These are phyloP conservation scores for Aspergillus sp. DNA, from an alignment of 2,329 filamentous ascomycete species.

Conservation along the genomic window DNA sequence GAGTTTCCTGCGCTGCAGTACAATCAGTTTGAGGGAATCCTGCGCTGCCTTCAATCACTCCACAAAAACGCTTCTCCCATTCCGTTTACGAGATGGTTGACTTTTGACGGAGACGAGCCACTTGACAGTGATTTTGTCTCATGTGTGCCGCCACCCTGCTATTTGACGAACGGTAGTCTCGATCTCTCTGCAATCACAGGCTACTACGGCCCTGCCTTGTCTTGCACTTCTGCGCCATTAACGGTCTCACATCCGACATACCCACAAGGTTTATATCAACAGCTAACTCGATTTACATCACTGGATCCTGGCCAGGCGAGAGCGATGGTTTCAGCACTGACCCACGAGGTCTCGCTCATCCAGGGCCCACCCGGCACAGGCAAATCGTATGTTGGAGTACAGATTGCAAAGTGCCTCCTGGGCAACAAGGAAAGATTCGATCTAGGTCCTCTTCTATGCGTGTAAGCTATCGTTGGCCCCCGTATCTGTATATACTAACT, in stretches of 20 bases:
- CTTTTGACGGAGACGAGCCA: no score
- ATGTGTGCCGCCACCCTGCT: no score
- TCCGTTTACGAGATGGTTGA: no score
- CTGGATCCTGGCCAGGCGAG: slow-evolving; percentile 15
- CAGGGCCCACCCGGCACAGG: slow-evolving; percentile 33
- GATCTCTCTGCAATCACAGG: no score
- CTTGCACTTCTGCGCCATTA: no score
- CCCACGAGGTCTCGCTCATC: slow-evolving; percentile 26
- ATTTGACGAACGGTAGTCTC: no score
- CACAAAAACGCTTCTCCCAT: no score
- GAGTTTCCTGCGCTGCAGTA: slow-evolving; percentile 21
- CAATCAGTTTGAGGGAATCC: slow-evolving; percentile 18
- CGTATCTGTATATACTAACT: neutral
- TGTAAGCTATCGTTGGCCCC: neutral
- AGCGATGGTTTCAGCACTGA: slow-evolving; percentile 17
- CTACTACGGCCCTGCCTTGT: no score
- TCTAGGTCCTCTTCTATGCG: neutral
- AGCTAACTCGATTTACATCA: no score
- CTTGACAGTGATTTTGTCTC: no score
- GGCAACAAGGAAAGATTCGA: neutral
- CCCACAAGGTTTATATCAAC: no score
- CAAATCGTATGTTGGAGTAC: slow-evolving; percentile 29
- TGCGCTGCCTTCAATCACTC: slow-evolving; percentile 17
- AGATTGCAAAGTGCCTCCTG: slow-evolving; percentile 16
- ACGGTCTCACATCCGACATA: no score